Evolutionary conservation across 176 grass and related monocot genomes (phyloP).

Genomic region (Musa schizocarpa): DNA sequence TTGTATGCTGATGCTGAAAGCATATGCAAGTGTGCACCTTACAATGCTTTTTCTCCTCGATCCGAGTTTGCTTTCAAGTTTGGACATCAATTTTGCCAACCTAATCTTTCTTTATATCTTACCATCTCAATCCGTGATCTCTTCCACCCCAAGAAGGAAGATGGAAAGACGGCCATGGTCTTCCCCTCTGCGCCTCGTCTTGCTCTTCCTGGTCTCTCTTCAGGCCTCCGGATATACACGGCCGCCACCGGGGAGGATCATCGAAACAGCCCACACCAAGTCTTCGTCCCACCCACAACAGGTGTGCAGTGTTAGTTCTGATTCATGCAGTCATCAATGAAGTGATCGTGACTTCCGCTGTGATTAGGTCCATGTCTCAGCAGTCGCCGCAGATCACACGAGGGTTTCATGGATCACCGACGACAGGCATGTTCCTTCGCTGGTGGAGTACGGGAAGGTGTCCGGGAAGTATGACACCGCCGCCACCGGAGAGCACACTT

Average conservation of each 20-base stretch:
- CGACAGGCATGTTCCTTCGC: slow-evolving; percentile 39
- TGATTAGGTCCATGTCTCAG: slow-evolving; percentile 55
- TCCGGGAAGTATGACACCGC: slow-evolving; percentile 40
- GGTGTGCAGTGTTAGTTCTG: slow-evolving; percentile 19
- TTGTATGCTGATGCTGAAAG: not conserved
- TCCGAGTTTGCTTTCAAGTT: too few relatives aligned
- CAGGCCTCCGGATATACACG: slow-evolving; percentile 30
- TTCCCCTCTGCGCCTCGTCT: not conserved
- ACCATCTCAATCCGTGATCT: too few relatives aligned
- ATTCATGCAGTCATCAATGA: not conserved
- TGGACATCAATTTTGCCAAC: too few relatives aligned
- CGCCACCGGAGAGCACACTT: slow-evolving; percentile 53
- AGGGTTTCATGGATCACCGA: slow-evolving; percentile 71
- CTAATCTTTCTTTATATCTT: too few relatives aligned
- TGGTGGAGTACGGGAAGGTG: slow-evolving; percentile 55
- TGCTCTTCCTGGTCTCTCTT: slow-evolving; percentile 9
- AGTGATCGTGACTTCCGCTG: too few relatives aligned
- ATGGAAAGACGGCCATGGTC: not conserved
- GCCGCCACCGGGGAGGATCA: slow-evolving; percentile 39
- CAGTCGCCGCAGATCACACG: slow-evolving; percentile 33
- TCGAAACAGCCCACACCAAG: slow-evolving; percentile 41
- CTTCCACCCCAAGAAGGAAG: too few relatives aligned
- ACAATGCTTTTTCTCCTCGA: too few relatives aligned
- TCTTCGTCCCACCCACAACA: slow-evolving; percentile 58
- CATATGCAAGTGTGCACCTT: not conserved